Evolutionary conservation across 2,329 filamentous ascomycete genomes (phyloP).

Genomic region (Trichoderma polysporum): DNA sequence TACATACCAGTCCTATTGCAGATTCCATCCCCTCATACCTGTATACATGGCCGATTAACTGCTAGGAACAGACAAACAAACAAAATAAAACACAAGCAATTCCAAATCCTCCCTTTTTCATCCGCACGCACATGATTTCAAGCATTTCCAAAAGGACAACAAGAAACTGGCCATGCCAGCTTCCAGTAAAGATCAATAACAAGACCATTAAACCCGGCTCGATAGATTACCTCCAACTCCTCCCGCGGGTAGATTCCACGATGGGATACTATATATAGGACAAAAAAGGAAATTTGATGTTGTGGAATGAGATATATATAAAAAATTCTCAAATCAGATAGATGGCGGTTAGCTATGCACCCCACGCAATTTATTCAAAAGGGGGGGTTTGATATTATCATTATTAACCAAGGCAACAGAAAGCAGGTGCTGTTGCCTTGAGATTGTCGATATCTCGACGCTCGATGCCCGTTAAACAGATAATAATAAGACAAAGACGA

Average conservation of each 20-base stretch:
- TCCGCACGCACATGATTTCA: neutral
- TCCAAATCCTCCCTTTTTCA: conserved; percentile 5
- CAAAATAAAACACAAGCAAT: neutral
- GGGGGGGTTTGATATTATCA: conserved; percentile 34
- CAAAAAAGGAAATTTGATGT: neutral
- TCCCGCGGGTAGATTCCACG: neutral
- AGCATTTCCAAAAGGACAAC: conserved; percentile 5
- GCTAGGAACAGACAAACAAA: conserved; percentile 3
- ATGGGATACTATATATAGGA: neutral
- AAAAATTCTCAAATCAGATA: neutral
- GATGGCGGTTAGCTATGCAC: neutral
- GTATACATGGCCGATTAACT: conserved; percentile 16
- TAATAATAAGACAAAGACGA: neutral
- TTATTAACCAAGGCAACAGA: conserved; percentile 31
- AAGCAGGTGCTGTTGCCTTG: neutral
- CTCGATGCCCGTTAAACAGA: conserved; percentile 1
- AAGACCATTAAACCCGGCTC: conserved; percentile 9
- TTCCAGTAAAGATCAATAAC: conserved; percentile 9
- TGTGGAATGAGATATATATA: neutral
- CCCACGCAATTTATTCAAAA: neutral
- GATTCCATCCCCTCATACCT: conserved; percentile 4
- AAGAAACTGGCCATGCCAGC: conserved; percentile 4
- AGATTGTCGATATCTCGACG: neutral
- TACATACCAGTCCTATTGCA: conserved; percentile 16
- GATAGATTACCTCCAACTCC: conserved; percentile 15